Conservation (phyloP, 306 rosid species). For the Pterocarpus macrocarpus region DNA sequence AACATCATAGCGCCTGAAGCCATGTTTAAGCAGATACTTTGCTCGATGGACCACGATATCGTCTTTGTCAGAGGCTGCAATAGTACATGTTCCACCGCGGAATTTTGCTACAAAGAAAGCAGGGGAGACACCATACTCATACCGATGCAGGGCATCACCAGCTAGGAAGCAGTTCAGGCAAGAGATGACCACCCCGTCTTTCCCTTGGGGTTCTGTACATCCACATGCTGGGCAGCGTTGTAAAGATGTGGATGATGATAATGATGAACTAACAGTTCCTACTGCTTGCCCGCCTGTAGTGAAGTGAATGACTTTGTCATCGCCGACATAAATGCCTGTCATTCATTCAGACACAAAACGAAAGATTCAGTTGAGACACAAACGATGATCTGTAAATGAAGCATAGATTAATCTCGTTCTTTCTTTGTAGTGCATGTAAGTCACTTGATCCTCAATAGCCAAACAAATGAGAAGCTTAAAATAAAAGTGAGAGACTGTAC, state of each 20-base stretch:
- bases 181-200: slow-evolving; percentile 69
- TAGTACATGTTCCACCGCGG: slow-evolving; percentile 92
- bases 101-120: slow-evolving; percentile 81
- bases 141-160: slow-evolving; percentile 84
- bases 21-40: slow-evolving; percentile 68
- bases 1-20: slow-evolving; percentile 83
- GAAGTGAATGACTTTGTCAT: slow-evolving; percentile 84
- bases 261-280: slow-evolving; percentile 88
- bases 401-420: not conserved
- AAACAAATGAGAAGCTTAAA: slow-evolving; percentile 14
- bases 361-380: slow-evolving; percentile 11
- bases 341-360: slow-evolving; percentile 18
- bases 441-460: slow-evolving; percentile 2
- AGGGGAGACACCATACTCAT: slow-evolving; percentile 74
- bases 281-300: slow-evolving; percentile 94
- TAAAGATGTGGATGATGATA: slow-evolving; percentile 65
- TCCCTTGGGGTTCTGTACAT: slow-evolving; percentile 62
- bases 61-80: slow-evolving; percentile 72
- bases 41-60: slow-evolving; percentile 80
- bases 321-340: slow-evolving; percentile 83
- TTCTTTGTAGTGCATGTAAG: not conserved
- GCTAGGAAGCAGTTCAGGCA: slow-evolving; percentile 91
- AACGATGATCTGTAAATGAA: not conserved
- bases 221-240: slow-evolving; percentile 56
- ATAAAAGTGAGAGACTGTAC: not conserved